Base-by-base conservation (phyloP, 163 green algal species). In the Scenedesmus sp. region DNA sequence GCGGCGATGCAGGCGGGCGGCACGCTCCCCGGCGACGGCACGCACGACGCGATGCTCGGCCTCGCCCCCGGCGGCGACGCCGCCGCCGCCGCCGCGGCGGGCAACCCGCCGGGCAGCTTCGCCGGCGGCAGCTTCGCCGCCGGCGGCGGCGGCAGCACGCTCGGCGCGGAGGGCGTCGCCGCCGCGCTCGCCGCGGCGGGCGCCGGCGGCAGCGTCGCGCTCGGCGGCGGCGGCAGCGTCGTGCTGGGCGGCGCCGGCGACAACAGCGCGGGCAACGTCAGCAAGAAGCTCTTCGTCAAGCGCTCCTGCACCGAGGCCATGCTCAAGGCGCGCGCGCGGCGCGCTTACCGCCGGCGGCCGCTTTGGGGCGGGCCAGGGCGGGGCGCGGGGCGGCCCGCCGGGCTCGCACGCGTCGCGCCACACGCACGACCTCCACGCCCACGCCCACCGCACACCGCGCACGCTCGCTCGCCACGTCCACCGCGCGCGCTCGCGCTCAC, bases 271-370 rank as follows among this genome's bases (percentile, higher is more conserved):
- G 63, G 53, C 42, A 54, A 65, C 15, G 50, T 82, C 24, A 67
- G 64, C 67, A 88, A 88, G 72, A 82, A 85, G 33, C 65, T 87
- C 39, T 82, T 89, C 36, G 76, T 88, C 14, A 91, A 91, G 77
- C 83, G 87, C 28, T 83, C 62, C 20, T 91, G 87, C 82, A 91
- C 87, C 45, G 87, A 91, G 70, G 87, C 87, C 2, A 91, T 91
- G 87, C 87, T 91, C 44, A 91, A 89, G 84, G 75, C 70, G 71
- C 0, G 42, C 26, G 6, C 7, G 39, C 39, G 6, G 39, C 39
- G 10, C 10, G 39, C 39, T n/a, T n/a, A n/a, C n/a, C n/a, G n/a
- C n/a, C n/a, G n/a, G n/a, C n/a, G n/a, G n/a, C n/a, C n/a, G n/a
- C n/a, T n/a, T n/a, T n/a, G n/a, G n/a, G n/a, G n/a, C n/a, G n/a